These are phyloP conservation scores for Wickerhamomyces sp. DNA, from an alignment of 1,139 yeast species.

Conservation along the genomic window DNA sequence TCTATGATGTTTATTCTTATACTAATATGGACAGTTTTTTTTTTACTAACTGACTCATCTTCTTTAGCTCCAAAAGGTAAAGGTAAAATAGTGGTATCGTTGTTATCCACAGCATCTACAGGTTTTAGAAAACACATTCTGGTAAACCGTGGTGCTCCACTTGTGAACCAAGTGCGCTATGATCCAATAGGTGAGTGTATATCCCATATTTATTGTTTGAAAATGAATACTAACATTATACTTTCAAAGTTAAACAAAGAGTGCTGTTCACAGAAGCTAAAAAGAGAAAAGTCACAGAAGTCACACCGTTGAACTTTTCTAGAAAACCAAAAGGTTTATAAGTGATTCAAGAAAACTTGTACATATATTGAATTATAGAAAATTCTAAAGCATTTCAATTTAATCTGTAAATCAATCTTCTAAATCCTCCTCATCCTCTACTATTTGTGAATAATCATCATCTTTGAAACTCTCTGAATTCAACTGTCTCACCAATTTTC, in stretches of 20 bases:
- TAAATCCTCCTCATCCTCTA: constrained; percentile 16
- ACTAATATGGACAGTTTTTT: too few relatives aligned
- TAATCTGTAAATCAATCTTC: constrained; percentile 12
- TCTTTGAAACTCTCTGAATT: constrained; percentile 10
- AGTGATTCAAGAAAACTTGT: too few relatives aligned
- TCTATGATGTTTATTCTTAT: too few relatives aligned
- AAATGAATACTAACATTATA: not conserved
- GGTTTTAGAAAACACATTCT: constrained; percentile 79
- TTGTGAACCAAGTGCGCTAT: constrained; percentile 78
- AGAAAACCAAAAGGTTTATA: constrained; percentile 38
- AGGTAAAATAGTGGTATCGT: constrained; percentile 50
- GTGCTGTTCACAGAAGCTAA: constrained; percentile 85
- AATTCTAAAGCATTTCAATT: too few relatives aligned
- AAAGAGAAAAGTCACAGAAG: constrained; percentile 74
- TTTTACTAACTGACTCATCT: too few relatives aligned
- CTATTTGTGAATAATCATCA: constrained; percentile 11
- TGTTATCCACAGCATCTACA: constrained; percentile 80
- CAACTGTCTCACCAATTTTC: constrained; percentile 17
- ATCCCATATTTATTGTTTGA: not conserved
- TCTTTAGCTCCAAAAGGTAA: constrained; percentile 11
- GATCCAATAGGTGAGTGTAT: constrained; percentile 57
- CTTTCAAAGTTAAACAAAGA: constrained; percentile 52
- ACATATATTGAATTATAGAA: too few relatives aligned
- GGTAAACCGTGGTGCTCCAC: constrained; percentile 76
- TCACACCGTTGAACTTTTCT: constrained; percentile 53